Conservation (phyloP, 768 basidiomycete genomes). For the Tylopilus sp. region DNA sequence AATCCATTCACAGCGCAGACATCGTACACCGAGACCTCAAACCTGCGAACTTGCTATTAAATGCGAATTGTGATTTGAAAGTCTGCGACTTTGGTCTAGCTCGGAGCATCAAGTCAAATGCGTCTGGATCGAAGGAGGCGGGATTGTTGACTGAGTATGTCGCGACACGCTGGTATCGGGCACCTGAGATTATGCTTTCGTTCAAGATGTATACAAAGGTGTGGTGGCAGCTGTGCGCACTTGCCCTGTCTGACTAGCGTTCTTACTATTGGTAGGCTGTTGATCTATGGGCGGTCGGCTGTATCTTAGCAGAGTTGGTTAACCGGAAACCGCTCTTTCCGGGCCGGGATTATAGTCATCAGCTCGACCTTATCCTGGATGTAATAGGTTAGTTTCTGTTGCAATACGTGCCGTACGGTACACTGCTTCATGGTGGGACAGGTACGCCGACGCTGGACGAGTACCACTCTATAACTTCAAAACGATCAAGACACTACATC, state of each 20-base stretch:
- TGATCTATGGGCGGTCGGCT: slow-evolving; percentile 73
- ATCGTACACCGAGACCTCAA: slow-evolving; percentile 79
- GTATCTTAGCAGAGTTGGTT: slow-evolving; percentile 79
- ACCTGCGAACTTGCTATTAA: slow-evolving; percentile 84
- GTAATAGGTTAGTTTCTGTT: slow-evolving; percentile 55
- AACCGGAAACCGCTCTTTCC: slow-evolving; percentile 83
- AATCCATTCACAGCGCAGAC: slow-evolving; percentile 85
- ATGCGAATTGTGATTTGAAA: slow-evolving; percentile 87
- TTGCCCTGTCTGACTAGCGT: slow-evolving; percentile 6
- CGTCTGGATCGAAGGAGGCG: slow-evolving; percentile 55
- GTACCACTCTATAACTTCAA: slow-evolving; percentile 85
- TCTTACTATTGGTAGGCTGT: slow-evolving; percentile 43
- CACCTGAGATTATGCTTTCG: slow-evolving; percentile 92
- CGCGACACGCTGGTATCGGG: slow-evolving; percentile 90
- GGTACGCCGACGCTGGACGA: slow-evolving; percentile 87
- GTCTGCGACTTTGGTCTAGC: slow-evolving; percentile 89
- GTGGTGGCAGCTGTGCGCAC: slow-evolving; percentile 1
- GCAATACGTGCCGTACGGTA: slow-evolving; percentile 14
- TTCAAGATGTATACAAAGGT: slow-evolving; percentile 88
- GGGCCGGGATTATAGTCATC: slow-evolving; percentile 83
- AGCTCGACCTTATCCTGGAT: slow-evolving; percentile 84
- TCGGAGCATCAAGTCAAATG: slow-evolving; percentile 53
- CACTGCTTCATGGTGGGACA: slow-evolving; percentile 21
- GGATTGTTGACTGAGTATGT: slow-evolving; percentile 83
- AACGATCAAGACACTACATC: slow-evolving; percentile 83